Conservation (phyloP, 2,329 filamentous ascomycete genomes). For the Ophiostoma himal-ulmi region DNA sequence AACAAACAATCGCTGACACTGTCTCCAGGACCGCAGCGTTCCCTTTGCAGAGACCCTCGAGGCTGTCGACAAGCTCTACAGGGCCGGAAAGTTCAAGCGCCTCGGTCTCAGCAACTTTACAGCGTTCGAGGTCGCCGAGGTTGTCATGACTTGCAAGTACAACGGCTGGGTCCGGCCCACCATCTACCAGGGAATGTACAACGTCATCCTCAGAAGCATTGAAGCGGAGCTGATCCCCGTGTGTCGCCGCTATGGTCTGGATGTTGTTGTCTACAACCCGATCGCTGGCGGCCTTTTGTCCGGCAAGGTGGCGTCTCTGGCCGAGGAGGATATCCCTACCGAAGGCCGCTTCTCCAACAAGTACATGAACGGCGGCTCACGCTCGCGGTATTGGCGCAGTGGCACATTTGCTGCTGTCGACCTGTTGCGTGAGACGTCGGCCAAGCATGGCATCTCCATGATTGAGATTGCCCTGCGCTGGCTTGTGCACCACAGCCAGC, state of each 20-base stretch:
- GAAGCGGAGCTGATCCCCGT: slow-evolving; percentile 62
- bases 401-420: slow-evolving; percentile 51
- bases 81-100: slow-evolving; percentile 63
- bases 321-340: slow-evolving; percentile 39
- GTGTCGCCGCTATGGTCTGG: slow-evolving; percentile 61
- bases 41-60: slow-evolving; percentile 57
- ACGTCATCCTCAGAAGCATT: slow-evolving; percentile 43
- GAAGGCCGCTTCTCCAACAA: slow-evolving; percentile 65
- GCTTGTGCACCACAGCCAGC: slow-evolving; percentile 58
- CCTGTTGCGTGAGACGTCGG: slow-evolving; percentile 55
- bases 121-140: slow-evolving; percentile 70
- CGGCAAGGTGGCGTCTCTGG: slow-evolving; percentile 45
- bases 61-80: slow-evolving; percentile 63
- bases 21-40: slow-evolving; percentile 22
- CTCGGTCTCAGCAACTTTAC: slow-evolving; percentile 68
- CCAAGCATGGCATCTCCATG: slow-evolving; percentile 58
- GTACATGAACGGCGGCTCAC: slow-evolving; percentile 36
- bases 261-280: slow-evolving; percentile 66
- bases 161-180: slow-evolving; percentile 64
- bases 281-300: slow-evolving; percentile 65
- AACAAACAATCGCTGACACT: not conserved
- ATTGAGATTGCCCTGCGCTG: slow-evolving; percentile 65
- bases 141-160: slow-evolving; percentile 61
- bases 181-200: slow-evolving; percentile 73
- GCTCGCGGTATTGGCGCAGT: slow-evolving; percentile 62